Evolutionary conservation across 192 early-diverging fungal species (phyloP).

Genomic region (Backusella tuberculispora): DNA sequence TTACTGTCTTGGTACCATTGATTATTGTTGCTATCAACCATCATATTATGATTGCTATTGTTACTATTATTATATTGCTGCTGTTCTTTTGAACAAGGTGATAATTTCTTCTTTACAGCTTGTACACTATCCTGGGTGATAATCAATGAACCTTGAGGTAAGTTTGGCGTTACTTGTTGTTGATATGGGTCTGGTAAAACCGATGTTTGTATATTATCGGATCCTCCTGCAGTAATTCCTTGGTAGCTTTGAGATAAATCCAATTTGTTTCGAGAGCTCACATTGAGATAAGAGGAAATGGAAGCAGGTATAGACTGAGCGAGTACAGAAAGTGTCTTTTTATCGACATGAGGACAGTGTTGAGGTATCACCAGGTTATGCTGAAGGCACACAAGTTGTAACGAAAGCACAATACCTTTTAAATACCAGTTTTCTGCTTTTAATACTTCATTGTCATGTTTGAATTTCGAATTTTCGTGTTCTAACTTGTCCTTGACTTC

Average conservation of each 20-base stretch:
- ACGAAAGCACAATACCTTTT: slow-evolving; percentile 50
- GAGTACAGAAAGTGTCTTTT: slow-evolving; percentile 22
- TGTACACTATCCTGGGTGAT: slow-evolving; percentile 21
- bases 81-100: background rate
- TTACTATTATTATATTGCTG: background rate
- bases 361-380: slow-evolving; percentile 36
- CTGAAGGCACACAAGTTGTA: slow-evolving; percentile 40
- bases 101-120: background rate
- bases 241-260: slow-evolving; percentile 8
- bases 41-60: background rate
- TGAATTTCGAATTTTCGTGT: slow-evolving; percentile 46
- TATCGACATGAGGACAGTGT: slow-evolving; percentile 35
- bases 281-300: slow-evolving; percentile 31
- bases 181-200: background rate
- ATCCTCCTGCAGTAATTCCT: background rate
- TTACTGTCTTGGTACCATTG: background rate
- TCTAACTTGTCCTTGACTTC: slow-evolving; percentile 54
- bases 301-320: slow-evolving; percentile 25
- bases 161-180: background rate
- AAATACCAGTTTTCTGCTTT: slow-evolving; percentile 53
- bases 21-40: background rate
- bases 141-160: slow-evolving; percentile 9
- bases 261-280: slow-evolving; percentile 35
- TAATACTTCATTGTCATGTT: slow-evolving; percentile 45
- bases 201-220: background rate